Evolutionary conservation across 352 stramenopile species (phyloP).

Genomic region (Detonula confervacea): DNA sequence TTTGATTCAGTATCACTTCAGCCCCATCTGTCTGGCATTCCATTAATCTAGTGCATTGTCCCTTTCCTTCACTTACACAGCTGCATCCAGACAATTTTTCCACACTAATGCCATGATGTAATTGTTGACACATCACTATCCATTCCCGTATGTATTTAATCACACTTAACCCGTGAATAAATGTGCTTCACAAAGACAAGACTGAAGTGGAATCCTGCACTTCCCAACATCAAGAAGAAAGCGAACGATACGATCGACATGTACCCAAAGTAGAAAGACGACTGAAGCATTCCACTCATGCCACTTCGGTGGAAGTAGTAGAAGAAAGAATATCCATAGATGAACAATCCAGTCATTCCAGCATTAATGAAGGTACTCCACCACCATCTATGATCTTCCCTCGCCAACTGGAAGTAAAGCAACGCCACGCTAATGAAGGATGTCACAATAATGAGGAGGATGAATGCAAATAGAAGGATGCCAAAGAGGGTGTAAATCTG

Average conservation of each 20-base stretch:
- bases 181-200: conserved; percentile 97
- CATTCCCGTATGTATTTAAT: conserved; percentile 89
- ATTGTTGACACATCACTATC: neutral
- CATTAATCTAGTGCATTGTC: too few relatives aligned
- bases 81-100: too few relatives aligned
- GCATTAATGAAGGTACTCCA: conserved; percentile 95
- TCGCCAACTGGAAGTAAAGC: conserved; percentile 97
- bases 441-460: conserved; percentile 95
- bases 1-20: neutral
- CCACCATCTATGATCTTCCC: conserved; percentile 97
- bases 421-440: conserved; percentile 97
- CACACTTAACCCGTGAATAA: conserved; percentile 96
- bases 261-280: conserved; percentile 98
- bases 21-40: neutral
- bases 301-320: conserved; percentile 91
- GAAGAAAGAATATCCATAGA: conserved; percentile 96
- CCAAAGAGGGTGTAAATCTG: conserved; percentile 98
- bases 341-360: conserved; percentile 94
- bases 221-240: conserved; percentile 97
- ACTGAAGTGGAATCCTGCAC: conserved; percentile 94
- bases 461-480: conserved; percentile 95
- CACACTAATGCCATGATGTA: too few relatives aligned
- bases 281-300: conserved; percentile 95
- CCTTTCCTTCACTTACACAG: neutral
- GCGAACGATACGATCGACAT: conserved; percentile 95